Evolutionary conservation across 805 yeast genomes (phyloP).

Genomic region (Schwanniomyces pseudopolymorphus): DNA sequence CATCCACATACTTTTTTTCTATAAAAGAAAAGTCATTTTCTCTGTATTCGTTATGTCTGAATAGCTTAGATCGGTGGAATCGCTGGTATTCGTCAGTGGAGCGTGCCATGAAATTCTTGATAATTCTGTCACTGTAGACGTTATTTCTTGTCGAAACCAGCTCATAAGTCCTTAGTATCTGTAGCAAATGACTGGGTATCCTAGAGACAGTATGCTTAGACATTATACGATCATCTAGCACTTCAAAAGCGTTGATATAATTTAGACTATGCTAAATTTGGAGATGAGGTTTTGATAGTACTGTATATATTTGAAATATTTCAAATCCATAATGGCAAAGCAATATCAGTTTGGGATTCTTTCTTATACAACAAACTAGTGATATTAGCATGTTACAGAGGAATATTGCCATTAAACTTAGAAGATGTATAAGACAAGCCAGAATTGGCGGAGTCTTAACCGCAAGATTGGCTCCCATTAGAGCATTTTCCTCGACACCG

Average conservation of each 20-base stretch:
- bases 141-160: conserved; percentile 10
- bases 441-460: background rate
- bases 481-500: background rate
- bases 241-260: background rate
- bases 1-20: conserved; percentile 14
- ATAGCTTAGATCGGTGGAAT: conserved; percentile 21
- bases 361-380: no score
- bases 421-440: background rate
- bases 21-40: conserved; percentile 23
- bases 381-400: background rate
- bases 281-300: background rate
- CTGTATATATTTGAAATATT: background rate
- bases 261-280: background rate
- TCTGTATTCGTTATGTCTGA: conserved; percentile 9
- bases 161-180: conserved; percentile 18
- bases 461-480: background rate
- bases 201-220: conserved; percentile 17
- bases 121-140: conserved; percentile 9
- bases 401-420: background rate
- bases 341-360: no score
- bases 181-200: conserved; percentile 20
- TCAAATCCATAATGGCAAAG: background rate
- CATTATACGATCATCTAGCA: conserved; percentile 8
- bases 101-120: conserved; percentile 15
- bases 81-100: conserved; percentile 16